Base-by-base conservation (phyloP, 2,329 filamentous ascomycete genomes). In the Botrytis deweyae region DNA sequence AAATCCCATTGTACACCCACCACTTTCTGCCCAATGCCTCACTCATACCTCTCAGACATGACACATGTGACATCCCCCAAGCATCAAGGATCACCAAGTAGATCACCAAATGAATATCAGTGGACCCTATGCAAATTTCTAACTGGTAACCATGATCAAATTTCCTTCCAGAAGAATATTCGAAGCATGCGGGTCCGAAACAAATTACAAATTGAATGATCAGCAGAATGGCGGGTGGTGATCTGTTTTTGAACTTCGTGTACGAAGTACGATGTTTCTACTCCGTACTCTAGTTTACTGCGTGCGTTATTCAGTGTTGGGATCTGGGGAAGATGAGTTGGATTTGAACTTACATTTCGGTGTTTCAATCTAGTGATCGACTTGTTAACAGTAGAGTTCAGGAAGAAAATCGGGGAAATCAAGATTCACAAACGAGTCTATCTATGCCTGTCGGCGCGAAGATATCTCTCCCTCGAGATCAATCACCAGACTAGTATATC, bases 31-130 rank as follows among this genome's bases (percentile, higher is more conserved):
- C 36, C 59, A 62, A 29, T 38, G 22, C 61, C 25, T 63, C 14
- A n/a, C 52, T 29, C 52, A 16, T 18, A 18, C n/a, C n/a, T 29
- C n/a, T 29, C 14, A 29, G 52, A 58, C 52, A 58, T 58, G 52
- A 58, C 52, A 58, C 52, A 58, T 58, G n/a, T 58, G 52, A 58
- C 52, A 58, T 29, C n/a, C n/a, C 25, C 7, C n/a, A 29, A 58
- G 52, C 52, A 58, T 58, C 52, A 58, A 58, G 52, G 52, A 58
- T 58, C 52, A 58, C 52, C n/a, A 18, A 58, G 2, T 58, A 29
- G 52, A 55, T 55, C 52, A 55, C 52, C 52, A 55, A 62, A 40
- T 62, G 59, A 62, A 62, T 62, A 62, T 62, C 59, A 62, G 59
- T 40, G 52, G 52, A 40, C 36, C 36, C 10, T 16, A 55, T n/a